Conservation (phyloP, 768 basidiomycete species). For the Hemileccinum rubropunctum region DNA sequence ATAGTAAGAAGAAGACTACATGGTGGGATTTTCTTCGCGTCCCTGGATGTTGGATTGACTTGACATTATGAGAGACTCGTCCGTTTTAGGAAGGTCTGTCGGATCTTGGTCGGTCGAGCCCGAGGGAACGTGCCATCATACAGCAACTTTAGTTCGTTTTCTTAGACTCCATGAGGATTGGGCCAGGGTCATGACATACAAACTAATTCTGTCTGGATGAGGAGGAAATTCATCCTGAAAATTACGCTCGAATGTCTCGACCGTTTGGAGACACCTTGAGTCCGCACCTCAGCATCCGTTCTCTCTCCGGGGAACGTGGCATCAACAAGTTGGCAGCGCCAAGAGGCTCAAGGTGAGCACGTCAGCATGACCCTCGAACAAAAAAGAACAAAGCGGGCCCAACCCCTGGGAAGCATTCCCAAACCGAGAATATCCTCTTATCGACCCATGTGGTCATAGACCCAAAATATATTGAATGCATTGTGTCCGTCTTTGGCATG, state of each 20-base stretch:
- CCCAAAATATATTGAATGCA: neutral
- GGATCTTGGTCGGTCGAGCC: neutral
- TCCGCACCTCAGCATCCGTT: neutral
- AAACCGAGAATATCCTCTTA: constrained; percentile 23
- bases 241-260: too few relatives aligned
- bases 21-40: neutral
- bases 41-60: neutral
- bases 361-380: constrained; percentile 3
- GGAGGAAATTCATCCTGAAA: too few relatives aligned
- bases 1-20: neutral
- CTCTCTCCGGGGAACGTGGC: neutral
- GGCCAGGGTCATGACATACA: too few relatives aligned
- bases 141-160: too few relatives aligned
- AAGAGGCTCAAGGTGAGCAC: neutral
- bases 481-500: constrained; percentile 18
- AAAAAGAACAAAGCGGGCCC: neutral
- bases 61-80: neutral
- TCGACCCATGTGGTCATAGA: constrained; percentile 12
- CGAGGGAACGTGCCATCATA: neutral
- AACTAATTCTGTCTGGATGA: too few relatives aligned
- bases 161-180: too few relatives aligned
- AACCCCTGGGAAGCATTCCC: neutral
- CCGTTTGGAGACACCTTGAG: neutral
- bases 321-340: neutral
- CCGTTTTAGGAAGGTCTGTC: constrained; percentile 7